A percentile compares a stretch with the other conserved stretches of the same genome.
Conservation (phyloP, 768 basidiomycete genomes). For the Russula lepida region DNA sequence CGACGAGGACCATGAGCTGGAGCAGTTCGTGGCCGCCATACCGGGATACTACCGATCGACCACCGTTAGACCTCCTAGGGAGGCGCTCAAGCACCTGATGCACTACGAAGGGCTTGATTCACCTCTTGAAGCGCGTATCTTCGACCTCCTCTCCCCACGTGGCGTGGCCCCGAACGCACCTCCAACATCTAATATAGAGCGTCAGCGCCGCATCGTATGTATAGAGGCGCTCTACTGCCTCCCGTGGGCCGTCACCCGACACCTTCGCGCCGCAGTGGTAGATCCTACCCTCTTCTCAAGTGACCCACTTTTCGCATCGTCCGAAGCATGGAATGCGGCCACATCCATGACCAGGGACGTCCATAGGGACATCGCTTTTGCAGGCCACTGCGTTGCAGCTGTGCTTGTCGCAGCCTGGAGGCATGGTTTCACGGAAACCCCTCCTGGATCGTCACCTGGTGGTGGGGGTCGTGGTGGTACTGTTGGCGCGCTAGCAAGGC, state of each 20-base stretch:
- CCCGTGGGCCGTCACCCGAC: not conserved
- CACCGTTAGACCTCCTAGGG: not conserved
- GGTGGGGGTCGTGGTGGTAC: not conserved
- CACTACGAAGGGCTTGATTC: conserved; percentile 10
- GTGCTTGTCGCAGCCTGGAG: conserved; percentile 2
- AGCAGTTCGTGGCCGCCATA: conserved; percentile 8
- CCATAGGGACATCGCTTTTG: conserved; percentile 1
- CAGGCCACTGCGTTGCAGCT: conserved; percentile 8
- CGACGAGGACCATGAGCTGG: conserved; percentile 15
- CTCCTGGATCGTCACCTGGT: not conserved
- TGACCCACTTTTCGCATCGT: conserved; percentile 7
- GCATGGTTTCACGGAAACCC: not conserved
- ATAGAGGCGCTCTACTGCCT: conserved; percentile 12
- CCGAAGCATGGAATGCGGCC: conserved; percentile 8
- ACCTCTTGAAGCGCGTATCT: conserved; percentile 11
- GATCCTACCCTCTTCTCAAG: not conserved
- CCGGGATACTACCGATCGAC: conserved; percentile 13
- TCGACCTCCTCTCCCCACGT: conserved; percentile 9
- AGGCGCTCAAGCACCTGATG: not conserved
- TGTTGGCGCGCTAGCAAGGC: not conserved
- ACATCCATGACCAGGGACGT: not conserved
- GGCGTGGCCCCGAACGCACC: not conserved
- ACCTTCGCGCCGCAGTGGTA: not conserved
- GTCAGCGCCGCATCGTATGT: not conserved
- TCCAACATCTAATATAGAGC: not conserved